Percentiles rank a stretch among this genome's conserved stretches.
These are phyloP conservation scores for Nicotiana paniculata DNA, from an alignment of 257 asterid species.

Conservation along the genomic window DNA sequence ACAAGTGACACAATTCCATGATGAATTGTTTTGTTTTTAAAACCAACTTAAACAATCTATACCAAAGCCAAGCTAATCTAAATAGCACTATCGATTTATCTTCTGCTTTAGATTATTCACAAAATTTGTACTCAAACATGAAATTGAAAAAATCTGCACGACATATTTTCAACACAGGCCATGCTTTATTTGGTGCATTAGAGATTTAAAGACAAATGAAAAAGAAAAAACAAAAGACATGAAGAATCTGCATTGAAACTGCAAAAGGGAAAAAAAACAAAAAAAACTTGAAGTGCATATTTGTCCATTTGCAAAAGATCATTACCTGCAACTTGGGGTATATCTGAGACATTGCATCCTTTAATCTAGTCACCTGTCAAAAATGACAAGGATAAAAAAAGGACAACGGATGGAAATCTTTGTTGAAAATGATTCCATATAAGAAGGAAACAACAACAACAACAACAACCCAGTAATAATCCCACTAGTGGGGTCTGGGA, in stretches of 20 bases:
- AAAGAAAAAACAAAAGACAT: background rate
- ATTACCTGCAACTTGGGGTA: constrained; percentile 84
- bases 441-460: background rate
- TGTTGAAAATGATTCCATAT: background rate
- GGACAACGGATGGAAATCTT: background rate
- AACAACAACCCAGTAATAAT: too few species aligned
- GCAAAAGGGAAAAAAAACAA: background rate
- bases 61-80: background rate
- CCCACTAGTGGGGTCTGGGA: too few species aligned
- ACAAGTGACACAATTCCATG: background rate
- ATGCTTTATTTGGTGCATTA: background rate
- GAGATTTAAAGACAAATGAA: background rate
- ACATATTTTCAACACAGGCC: background rate
- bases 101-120: background rate
- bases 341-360: constrained; percentile 80
- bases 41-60: background rate
- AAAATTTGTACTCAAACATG: background rate
- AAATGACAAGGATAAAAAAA: constrained; percentile 7
- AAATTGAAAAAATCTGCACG: background rate
- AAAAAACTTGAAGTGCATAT: background rate
- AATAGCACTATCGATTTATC: background rate
- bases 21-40: background rate
- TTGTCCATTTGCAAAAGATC: background rate
- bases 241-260: background rate
- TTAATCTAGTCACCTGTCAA: constrained; percentile 64